Evolutionary conservation across 768 basidiomycete species (phyloP).

Genomic region (Lentinula raphanica): DNA sequence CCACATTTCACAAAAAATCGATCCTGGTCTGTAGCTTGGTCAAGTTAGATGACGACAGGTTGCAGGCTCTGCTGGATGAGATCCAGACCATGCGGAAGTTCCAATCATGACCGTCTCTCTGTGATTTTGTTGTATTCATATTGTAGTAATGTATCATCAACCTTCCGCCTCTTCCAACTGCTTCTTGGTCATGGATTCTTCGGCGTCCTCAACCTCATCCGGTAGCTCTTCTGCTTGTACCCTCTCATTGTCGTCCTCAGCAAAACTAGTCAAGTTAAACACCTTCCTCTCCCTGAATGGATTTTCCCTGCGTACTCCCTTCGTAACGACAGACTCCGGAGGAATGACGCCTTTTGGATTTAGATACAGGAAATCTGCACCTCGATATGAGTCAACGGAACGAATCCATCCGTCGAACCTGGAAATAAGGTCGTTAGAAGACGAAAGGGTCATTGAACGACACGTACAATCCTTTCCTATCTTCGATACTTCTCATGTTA

Average conservation of each 20-base stretch:
- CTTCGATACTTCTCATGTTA: conserved; percentile 81
- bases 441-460: background rate
- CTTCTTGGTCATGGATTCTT: conserved; percentile 29
- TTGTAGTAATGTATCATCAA: conserved; percentile 20
- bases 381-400: conserved; percentile 67
- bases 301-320: conserved; percentile 47
- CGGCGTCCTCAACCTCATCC: conserved; percentile 22
- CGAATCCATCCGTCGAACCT: conserved; percentile 87
- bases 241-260: conserved; percentile 25
- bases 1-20: background rate
- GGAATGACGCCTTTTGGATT: conserved; percentile 79
- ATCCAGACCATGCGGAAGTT: conserved; percentile 89
- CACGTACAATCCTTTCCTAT: conserved; percentile 68
- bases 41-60: conserved; percentile 81
- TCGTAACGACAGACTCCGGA: conserved; percentile 57
- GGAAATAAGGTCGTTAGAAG: background rate
- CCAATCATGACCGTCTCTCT: conserved; percentile 50
- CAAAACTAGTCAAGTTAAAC: conserved; percentile 61
- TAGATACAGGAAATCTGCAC: conserved; percentile 72
- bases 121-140: conserved; percentile 7
- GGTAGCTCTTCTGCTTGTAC: conserved; percentile 26
- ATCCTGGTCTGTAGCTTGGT: conserved; percentile 49
- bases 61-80: conserved; percentile 79
- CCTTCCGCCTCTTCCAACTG: conserved; percentile 52
- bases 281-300: conserved; percentile 65